Evolutionary conservation across 768 basidiomycete species (phyloP).

Genomic region (Neoboletus brunneissimus): DNA sequence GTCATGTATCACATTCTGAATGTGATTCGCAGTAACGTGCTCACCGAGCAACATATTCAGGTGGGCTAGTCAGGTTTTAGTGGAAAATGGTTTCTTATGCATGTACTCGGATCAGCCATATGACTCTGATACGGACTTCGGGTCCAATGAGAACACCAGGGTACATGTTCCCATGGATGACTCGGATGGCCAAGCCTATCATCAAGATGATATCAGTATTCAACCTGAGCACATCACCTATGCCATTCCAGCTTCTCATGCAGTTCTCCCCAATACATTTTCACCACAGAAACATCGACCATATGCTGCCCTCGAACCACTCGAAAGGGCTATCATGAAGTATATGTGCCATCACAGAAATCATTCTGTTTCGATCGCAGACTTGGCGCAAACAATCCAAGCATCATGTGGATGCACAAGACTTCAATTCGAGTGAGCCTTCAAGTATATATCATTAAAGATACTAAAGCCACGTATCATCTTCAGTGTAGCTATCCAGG

Average conservation of each 20-base stretch:
- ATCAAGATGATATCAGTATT: neutral
- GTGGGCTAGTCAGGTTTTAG: conserved; percentile 4
- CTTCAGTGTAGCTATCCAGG: conserved; percentile 20
- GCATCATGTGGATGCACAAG: conserved; percentile 14
- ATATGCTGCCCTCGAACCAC: conserved; percentile 17
- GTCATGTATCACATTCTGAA: conserved; percentile 27
- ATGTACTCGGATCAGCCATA: conserved; percentile 5
- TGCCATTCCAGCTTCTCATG: neutral
- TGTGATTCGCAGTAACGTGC: conserved; percentile 17
- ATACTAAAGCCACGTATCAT: neutral
- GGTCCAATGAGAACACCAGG: neutral
- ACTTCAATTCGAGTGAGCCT: conserved; percentile 22
- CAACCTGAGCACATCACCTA: neutral
- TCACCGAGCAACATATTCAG: conserved; percentile 5
- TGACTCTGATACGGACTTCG: neutral
- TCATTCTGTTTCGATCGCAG: conserved; percentile 3
- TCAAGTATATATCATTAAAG: neutral
- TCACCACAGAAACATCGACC: conserved; percentile 21
- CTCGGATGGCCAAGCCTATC: neutral
- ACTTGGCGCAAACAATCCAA: conserved; percentile 15
- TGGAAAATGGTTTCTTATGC: neutral
- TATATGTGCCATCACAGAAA: conserved; percentile 12
- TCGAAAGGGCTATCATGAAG: conserved; percentile 18
- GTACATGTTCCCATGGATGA: neutral
- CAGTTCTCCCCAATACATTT: conserved; percentile 15